Conservation (phyloP, 1,139 yeast species). For the Yamadazyma diddensiae region DNA sequence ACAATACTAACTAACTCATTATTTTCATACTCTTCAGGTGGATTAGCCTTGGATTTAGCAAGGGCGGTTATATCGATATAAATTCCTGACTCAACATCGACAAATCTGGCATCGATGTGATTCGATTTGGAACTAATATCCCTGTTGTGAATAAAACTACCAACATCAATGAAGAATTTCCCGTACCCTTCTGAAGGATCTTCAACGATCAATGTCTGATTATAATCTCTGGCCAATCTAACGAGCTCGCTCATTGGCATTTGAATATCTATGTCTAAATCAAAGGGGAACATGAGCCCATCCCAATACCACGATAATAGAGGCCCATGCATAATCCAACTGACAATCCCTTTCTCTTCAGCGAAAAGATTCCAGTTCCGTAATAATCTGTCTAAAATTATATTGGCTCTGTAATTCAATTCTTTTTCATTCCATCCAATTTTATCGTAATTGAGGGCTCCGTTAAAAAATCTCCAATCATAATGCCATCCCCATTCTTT, state of each 20-base stretch:
- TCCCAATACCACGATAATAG: slow-evolving; percentile 40
- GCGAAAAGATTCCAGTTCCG: slow-evolving; percentile 32
- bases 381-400: slow-evolving; percentile 25
- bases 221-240: slow-evolving; percentile 23
- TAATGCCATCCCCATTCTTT: slow-evolving; percentile 39
- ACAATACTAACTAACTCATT: slow-evolving; percentile 11
- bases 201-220: slow-evolving; percentile 31
- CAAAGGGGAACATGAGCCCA: slow-evolving; percentile 39
- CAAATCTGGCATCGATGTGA: slow-evolving; percentile 40
- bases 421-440: slow-evolving; percentile 27
- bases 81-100: slow-evolving; percentile 39
- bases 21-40: slow-evolving; percentile 21
- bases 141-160: slow-evolving; percentile 32
- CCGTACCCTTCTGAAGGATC: slow-evolving; percentile 30
- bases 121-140: slow-evolving; percentile 27
- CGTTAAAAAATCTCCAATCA: slow-evolving; percentile 40
- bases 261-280: slow-evolving; percentile 32
- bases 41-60: slow-evolving; percentile 25
- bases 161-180: slow-evolving; percentile 31
- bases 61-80: slow-evolving; percentile 40
- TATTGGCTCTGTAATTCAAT: slow-evolving; percentile 21
- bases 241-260: slow-evolving; percentile 31
- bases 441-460: slow-evolving; percentile 28
- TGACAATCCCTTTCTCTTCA: slow-evolving; percentile 27
- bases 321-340: slow-evolving; percentile 31